phyloP scores from a whole-genome alignment of 306 rosid species.

The Lathyrus aphaca region DNA sequence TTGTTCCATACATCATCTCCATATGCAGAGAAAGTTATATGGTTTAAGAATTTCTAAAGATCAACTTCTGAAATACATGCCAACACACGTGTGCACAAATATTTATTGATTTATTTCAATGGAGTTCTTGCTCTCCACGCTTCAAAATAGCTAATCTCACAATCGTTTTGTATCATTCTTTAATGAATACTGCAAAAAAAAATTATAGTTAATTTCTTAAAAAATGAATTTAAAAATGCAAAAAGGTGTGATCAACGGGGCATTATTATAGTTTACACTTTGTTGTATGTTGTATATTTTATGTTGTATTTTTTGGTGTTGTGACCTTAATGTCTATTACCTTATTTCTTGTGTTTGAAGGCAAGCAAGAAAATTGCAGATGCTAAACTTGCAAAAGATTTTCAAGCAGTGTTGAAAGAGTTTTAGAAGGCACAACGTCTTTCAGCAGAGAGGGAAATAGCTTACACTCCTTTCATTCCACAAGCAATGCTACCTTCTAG shows the following conservation, averaged over 20 bases:
- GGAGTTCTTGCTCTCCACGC: neutral
- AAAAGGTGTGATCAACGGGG: no score
- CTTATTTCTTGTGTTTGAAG: constrained; percentile 48
- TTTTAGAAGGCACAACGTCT: constrained; percentile 98
- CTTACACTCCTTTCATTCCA: constrained; percentile 83
- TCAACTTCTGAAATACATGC: constrained; percentile 6
- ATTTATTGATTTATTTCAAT: constrained; percentile 7
- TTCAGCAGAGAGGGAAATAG: constrained; percentile 97
- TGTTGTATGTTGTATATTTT: neutral
- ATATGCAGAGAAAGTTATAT: constrained; percentile 25
- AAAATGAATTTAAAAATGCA: no score
- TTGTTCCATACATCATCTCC: constrained; percentile 6
- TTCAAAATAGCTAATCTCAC: neutral
- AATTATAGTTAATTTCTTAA: no score
- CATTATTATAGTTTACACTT: constrained; percentile 8
- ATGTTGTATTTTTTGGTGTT: constrained; percentile 19
- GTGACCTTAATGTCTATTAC: constrained; percentile 28
- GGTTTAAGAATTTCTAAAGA: constrained; percentile 29
- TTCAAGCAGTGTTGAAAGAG: constrained; percentile 92
- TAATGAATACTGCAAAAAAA: neutral
- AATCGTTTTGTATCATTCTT: constrained; percentile 7
- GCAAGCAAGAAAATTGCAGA: constrained; percentile 95
- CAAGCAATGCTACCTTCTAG: constrained; percentile 83
- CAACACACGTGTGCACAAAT: neutral
- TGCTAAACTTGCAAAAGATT: constrained; percentile 98